These are phyloP conservation scores for Naumovozyma castellii DNA, from an alignment of 805 yeast species.

Conservation along the genomic window DNA sequence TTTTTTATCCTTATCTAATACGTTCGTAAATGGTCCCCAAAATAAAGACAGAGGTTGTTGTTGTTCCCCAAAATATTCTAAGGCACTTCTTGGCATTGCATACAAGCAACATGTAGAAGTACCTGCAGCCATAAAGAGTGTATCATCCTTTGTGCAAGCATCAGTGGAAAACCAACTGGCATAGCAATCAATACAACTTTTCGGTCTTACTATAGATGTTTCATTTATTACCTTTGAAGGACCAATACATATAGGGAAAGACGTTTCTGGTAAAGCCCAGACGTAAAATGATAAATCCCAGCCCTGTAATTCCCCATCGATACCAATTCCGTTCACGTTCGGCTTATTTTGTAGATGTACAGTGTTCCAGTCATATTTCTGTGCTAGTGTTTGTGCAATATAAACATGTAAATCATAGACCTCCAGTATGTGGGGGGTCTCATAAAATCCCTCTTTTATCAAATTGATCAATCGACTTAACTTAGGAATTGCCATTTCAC, in stretches of 20 bases:
- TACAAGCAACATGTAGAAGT: constrained; percentile 49
- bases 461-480: constrained; percentile 32
- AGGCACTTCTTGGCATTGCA: constrained; percentile 14
- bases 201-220: constrained; percentile 19
- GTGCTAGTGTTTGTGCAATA: constrained; percentile 26
- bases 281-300: constrained; percentile 33
- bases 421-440: constrained; percentile 18
- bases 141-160: constrained; percentile 13
- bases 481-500: constrained; percentile 54
- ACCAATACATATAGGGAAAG: constrained; percentile 22
- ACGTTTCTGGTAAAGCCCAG: constrained; percentile 8
- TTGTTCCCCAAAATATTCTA: neutral
- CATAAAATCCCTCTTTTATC: constrained; percentile 4
- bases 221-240: constrained; percentile 1
- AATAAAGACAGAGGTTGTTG: constrained; percentile 11
- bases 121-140: constrained; percentile 48
- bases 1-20: constrained; percentile 19
- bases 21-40: constrained; percentile 51
- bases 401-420: constrained; percentile 47
- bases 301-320: constrained; percentile 53
- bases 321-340: constrained; percentile 29
- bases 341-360: constrained; percentile 2
- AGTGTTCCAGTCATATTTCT: constrained; percentile 10
- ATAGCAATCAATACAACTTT: constrained; percentile 54
- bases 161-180: constrained; percentile 42